phyloP scores from a whole-genome alignment of 176 grass and related monocot species.

The sorghum (Sorghum bicolor) region Sorghum_bicolor_NCBIv3 NC_012871.2:75634001-75634500 shows the following conservation, averaged over 20 bases:
- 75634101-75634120: constrained; percentile 64
- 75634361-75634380: neutral
- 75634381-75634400: neutral
- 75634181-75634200: constrained; percentile 5
- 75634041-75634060: constrained; percentile 41
- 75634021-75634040: neutral
- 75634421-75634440: neutral
- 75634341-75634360: neutral
- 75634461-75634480: neutral
- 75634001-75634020: neutral
- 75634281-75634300: neutral
- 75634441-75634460: neutral
- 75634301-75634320: constrained; percentile 17
- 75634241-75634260: neutral
- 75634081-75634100: constrained; percentile 76
- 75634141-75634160: constrained; percentile 27
- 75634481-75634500: neutral
- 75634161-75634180: constrained; percentile 61
- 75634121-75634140: constrained; percentile 47
- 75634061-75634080: constrained; percentile 93
- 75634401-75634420: neutral
- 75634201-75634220: neutral
- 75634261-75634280: neutral
- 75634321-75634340: neutral
- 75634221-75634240: neutral